Percentiles rank a stretch among this genome's conserved stretches.
phyloP scores from a whole-genome alignment of 345 rosid genomes.

The Punica granatum region DNA sequence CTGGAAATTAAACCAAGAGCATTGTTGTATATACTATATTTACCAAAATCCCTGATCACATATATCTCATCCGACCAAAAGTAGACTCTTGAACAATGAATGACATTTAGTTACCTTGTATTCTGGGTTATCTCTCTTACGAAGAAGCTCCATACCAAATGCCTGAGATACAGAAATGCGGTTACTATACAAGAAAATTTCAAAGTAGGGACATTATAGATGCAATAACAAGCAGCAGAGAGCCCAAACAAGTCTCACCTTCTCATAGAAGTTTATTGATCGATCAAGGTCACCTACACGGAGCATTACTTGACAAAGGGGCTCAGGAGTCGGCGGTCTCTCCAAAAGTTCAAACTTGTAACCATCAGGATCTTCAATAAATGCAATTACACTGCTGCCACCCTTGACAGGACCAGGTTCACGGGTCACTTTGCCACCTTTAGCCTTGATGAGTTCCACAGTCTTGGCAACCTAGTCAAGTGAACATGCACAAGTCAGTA shows the following conservation, averaged over 20 bases:
- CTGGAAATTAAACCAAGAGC: background rate
- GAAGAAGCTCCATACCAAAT: slow-evolving; percentile 97
- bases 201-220: background rate
- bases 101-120: slow-evolving; percentile 55
- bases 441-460: slow-evolving; percentile 83
- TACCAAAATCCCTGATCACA: background rate
- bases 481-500: background rate
- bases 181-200: background rate
- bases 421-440: slow-evolving; percentile 85
- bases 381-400: slow-evolving; percentile 84
- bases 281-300: slow-evolving; percentile 97
- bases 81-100: background rate
- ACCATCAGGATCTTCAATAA: slow-evolving; percentile 96
- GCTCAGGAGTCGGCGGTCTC: slow-evolving; percentile 98
- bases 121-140: slow-evolving; percentile 81
- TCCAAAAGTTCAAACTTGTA: slow-evolving; percentile 94
- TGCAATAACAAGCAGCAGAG: background rate
- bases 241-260: slow-evolving; percentile 35
- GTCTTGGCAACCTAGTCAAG: slow-evolving; percentile 63
- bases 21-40: background rate
- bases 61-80: background rate
- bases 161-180: slow-evolving; percentile 39
- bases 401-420: slow-evolving; percentile 97
- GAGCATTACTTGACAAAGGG: slow-evolving; percentile 98
- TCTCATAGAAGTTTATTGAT: slow-evolving; percentile 82